A percentile compares a stretch with the other conserved stretches of the same genome.
phyloP scores from a whole-genome alignment of 768 basidiomycete genomes.

The Tulasnella sp. region DNA sequence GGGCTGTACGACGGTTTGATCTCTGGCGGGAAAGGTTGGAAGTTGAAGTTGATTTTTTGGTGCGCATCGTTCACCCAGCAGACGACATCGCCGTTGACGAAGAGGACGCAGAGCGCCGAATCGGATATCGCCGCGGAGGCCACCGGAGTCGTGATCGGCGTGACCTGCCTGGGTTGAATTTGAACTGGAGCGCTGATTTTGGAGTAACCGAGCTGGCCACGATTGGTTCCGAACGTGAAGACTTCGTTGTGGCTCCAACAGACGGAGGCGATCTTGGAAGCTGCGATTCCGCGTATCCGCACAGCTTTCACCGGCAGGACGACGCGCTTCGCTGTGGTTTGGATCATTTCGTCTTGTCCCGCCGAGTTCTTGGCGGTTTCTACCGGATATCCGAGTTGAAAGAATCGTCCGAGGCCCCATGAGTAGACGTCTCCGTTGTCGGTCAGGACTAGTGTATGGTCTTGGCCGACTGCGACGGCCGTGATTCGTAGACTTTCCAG shows the following conservation, averaged over 20 bases:
- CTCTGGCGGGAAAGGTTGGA: slow-evolving; percentile 61
- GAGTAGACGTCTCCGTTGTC: slow-evolving; percentile 70
- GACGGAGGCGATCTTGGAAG: slow-evolving; percentile 74
- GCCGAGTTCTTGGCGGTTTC: slow-evolving; percentile 36
- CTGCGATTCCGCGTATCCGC: slow-evolving; percentile 66
- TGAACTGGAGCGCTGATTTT: slow-evolving; percentile 63
- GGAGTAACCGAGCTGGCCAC: slow-evolving; percentile 84
- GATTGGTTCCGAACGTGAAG: slow-evolving; percentile 90
- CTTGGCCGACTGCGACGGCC: slow-evolving; percentile 78
- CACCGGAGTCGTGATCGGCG: slow-evolving; percentile 59
- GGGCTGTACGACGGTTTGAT: slow-evolving; percentile 65
- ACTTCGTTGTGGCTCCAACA: slow-evolving; percentile 71
- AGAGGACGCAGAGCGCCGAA: slow-evolving; percentile 54
- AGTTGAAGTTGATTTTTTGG: slow-evolving; percentile 72
- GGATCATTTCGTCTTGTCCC: slow-evolving; percentile 59
- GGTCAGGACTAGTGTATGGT: slow-evolving; percentile 85
- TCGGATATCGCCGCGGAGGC: slow-evolving; percentile 38
- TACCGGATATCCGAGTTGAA: slow-evolving; percentile 77
- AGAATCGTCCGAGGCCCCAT: slow-evolving; percentile 85
- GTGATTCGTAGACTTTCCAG: slow-evolving; percentile 42
- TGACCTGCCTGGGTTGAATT: slow-evolving; percentile 65
- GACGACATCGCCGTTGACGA: slow-evolving; percentile 69
- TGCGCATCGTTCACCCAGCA: slow-evolving; percentile 69
- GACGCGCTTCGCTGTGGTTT: slow-evolving; percentile 64
- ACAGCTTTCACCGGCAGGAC: slow-evolving; percentile 68